Percentiles rank a stretch among this genome's conserved stretches.
Conservation (phyloP, 768 basidiomycete genomes). For the Lactifluus piperatus region DNA sequence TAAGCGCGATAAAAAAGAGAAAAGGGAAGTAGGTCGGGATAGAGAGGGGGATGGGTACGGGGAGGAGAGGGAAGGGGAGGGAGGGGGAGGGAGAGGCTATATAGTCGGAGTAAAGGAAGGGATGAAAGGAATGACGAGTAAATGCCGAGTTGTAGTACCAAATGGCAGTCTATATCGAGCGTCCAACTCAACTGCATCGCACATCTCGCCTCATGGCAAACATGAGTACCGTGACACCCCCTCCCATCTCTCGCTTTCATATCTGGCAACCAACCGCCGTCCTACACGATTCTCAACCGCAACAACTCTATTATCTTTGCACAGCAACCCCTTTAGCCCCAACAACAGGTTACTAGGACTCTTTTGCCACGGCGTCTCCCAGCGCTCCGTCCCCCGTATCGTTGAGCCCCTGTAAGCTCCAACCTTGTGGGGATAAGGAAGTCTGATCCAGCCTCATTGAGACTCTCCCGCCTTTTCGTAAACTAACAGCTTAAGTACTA, state of each 20-base stretch:
- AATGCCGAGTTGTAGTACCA: too few species aligned
- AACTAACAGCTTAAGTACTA: not conserved
- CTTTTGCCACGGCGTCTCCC: not conserved
- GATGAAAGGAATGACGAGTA: constrained; percentile 9
- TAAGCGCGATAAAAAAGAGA: not conserved
- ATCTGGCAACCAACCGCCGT: not conserved
- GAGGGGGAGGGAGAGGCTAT: constrained; percentile 3
- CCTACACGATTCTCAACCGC: not conserved
- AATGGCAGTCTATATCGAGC: constrained; percentile 8
- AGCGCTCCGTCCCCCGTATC: constrained; percentile 2
- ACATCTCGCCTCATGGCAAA: constrained; percentile 9
- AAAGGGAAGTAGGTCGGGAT: not conserved
- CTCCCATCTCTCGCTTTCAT: not conserved
- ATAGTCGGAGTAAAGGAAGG: not conserved
- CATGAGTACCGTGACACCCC: constrained; percentile 4
- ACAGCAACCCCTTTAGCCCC: constrained; percentile 3
- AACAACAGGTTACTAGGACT: not conserved
- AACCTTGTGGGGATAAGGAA: not conserved
- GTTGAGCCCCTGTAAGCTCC: constrained; percentile 8
- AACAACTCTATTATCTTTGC: not conserved
- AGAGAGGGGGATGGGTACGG: not conserved
- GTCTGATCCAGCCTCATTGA: not conserved
- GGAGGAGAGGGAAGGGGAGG: not conserved
- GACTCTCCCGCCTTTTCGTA: not conserved
- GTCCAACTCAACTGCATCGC: too few species aligned